Base-by-base conservation (phyloP, 1,284 basidiomycete species). In the Trametes sp. region DNA sequence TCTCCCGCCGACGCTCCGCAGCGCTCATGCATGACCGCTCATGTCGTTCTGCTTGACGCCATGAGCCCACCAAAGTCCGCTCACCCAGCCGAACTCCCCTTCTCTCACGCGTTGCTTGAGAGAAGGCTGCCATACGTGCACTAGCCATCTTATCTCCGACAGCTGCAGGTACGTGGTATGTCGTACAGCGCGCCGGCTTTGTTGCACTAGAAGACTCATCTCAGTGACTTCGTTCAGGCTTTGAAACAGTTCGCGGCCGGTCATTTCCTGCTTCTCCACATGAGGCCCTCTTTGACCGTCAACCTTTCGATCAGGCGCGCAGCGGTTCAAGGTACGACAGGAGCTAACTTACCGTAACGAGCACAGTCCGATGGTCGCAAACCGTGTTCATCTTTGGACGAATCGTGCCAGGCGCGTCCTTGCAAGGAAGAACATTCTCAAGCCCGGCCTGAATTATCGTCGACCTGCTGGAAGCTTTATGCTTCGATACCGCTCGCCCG, bases 381-480 rank as follows among this genome's bases (percentile, higher is more conserved):
- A 28, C 35, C 33, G 44, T 42, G 23, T 42, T 24, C 46, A n/a
- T 28, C 48, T 44, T 26, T 45, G 41, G 23, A 35, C 31, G 54
- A 21, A 7, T 51, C 41, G 35, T 16, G 21, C 56, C 49, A 16
- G 51, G 5, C 29, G 10, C 29, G 16, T 16, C 59, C 60, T 51
- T 35, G 58, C 59, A 36, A 59, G 52, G 49, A 21, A 46, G 23
- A 19, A 33, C 4, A n/a, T 63, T 65, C 63, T 58, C 61, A 65
- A 63, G 63, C 24, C 41, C n/a, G 49, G 36, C 41, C 49, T 51
- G 58, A 67, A 57, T 51, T 35, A 50, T 33, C 53, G 35, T 63
- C 63, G 58, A 42, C 45, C 16, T 36, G 41, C 35, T 59, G 63
- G 63, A 63, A 65, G 65, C 63, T 68, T 68, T 65, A 68, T 65